These are phyloP conservation scores for Trichocladium uniseriatum DNA, from an alignment of 495 filamentous ascomycete genomes.

Conservation along the genomic window DNA sequence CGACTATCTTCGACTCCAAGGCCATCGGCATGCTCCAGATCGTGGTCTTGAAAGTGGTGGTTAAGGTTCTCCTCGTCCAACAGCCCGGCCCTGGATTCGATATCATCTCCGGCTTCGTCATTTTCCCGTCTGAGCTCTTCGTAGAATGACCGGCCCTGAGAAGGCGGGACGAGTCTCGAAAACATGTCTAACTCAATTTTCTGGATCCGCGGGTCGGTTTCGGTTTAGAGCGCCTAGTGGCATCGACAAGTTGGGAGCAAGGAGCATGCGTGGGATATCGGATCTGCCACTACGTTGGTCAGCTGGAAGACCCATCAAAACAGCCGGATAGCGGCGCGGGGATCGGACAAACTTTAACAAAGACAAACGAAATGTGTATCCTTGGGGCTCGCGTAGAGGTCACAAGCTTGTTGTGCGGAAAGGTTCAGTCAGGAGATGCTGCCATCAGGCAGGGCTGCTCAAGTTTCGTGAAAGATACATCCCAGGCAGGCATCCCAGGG, in stretches of 20 bases:
- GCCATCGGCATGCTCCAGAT: slow-evolving; percentile 53
- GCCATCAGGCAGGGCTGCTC: neutral
- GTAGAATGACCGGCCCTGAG: slow-evolving; percentile 58
- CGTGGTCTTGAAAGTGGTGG: slow-evolving; percentile 58
- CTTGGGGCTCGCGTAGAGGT: neutral
- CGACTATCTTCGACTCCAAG: slow-evolving; percentile 57
- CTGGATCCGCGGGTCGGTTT: neutral
- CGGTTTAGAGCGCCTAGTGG: neutral
- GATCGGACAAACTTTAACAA: neutral
- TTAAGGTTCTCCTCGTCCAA: slow-evolving; percentile 61
- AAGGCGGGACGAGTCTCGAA: slow-evolving; percentile 59
- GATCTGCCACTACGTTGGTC: neutral
- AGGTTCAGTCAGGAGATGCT: slow-evolving; percentile 10
- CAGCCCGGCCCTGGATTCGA: slow-evolving; percentile 60
- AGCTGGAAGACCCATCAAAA: neutral
- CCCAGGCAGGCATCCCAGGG: neutral
- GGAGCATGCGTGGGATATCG: neutral
- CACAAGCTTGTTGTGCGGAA: neutral
- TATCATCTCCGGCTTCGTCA: slow-evolving; percentile 49
- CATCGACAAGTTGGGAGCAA: neutral
- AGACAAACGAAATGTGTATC: neutral
- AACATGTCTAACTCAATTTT: slow-evolving; percentile 68
- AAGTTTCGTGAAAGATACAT: neutral
- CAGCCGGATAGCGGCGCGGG: neutral
- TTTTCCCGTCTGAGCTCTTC: slow-evolving; percentile 57